A percentile compares a stretch with the other conserved stretches of the same genome.
phyloP scores from a whole-genome alignment of 495 filamentous ascomycete genomes.

The Penicillium coprophilum region DNA sequence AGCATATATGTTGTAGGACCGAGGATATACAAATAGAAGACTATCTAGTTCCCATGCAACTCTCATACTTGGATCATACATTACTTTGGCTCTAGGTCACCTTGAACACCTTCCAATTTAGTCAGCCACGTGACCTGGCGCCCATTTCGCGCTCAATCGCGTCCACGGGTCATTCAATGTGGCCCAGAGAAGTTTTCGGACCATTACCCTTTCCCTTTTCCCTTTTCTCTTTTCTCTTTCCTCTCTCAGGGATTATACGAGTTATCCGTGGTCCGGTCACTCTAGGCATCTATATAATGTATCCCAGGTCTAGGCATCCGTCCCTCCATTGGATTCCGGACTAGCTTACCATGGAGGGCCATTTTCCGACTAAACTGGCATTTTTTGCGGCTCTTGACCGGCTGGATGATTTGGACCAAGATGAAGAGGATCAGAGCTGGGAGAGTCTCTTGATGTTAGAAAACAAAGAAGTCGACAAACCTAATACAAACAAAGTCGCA shows the following conservation, averaged over 20 bases:
- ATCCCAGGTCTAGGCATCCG: not conserved
- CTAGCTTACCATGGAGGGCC: slow-evolving; percentile 23
- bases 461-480: not conserved
- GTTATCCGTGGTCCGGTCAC: not conserved
- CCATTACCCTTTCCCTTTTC: not conserved
- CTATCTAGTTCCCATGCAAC: not conserved
- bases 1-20: not conserved
- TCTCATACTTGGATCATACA: not conserved
- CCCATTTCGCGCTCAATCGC: slow-evolving; percentile 33
- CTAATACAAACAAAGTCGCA: not conserved
- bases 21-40: not conserved
- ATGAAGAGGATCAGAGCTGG: slow-evolving; percentile 18
- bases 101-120: not conserved
- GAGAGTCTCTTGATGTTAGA: slow-evolving; percentile 10
- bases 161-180: slow-evolving; percentile 13
- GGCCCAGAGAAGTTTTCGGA: slow-evolving; percentile 19
- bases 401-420: slow-evolving; percentile 41
- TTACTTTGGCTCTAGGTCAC: not conserved
- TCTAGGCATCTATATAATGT: slow-evolving; percentile 14
- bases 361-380: slow-evolving; percentile 31
- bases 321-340: slow-evolving; percentile 18
- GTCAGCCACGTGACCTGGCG: slow-evolving; percentile 43
- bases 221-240: too few species aligned
- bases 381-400: slow-evolving; percentile 50
- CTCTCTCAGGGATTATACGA: not conserved